Evolutionary conservation across 2,329 filamentous ascomycete species (phyloP).

Genomic region (Grosmannia huntii): DNA sequence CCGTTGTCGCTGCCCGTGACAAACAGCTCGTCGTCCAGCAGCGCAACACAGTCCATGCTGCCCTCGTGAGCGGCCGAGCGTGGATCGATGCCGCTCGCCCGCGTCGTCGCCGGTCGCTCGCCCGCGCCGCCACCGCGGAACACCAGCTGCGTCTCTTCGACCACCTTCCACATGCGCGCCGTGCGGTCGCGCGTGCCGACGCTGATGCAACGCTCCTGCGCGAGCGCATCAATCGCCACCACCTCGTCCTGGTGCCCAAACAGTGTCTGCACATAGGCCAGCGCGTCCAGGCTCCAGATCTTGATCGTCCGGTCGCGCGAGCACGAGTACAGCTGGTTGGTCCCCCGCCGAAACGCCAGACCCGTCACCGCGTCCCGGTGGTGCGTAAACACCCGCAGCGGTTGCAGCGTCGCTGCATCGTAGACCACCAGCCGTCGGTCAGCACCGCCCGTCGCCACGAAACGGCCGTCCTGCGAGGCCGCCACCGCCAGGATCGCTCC

Average conservation of each 20-base stretch:
- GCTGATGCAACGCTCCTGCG: slow-evolving; percentile 78
- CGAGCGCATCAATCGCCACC: slow-evolving; percentile 68
- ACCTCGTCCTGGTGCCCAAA: slow-evolving; percentile 94
- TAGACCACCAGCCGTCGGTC: slow-evolving; percentile 81
- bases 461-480: slow-evolving; percentile 80
- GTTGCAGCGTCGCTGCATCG: slow-evolving; percentile 66
- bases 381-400: slow-evolving; percentile 75
- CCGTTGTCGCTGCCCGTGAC: slow-evolving; percentile 92
- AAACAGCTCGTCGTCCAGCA: slow-evolving; percentile 79
- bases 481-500: slow-evolving; percentile 72
- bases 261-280: slow-evolving; percentile 88
- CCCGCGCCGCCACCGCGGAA: slow-evolving; percentile 55
- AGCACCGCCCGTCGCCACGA: slow-evolving; percentile 76
- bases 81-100: slow-evolving; percentile 7
- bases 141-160: slow-evolving; percentile 88
- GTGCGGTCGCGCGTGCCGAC: slow-evolving; percentile 87
- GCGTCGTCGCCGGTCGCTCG: slow-evolving; percentile 33
- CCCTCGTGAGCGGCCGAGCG: slow-evolving; percentile 49
- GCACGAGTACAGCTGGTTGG: slow-evolving; percentile 84
- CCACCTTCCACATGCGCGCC: slow-evolving; percentile 88
- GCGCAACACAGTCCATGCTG: slow-evolving; percentile 82
- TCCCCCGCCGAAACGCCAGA: slow-evolving; percentile 72
- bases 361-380: slow-evolving; percentile 81
- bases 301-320: slow-evolving; percentile 90
- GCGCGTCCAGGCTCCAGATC: slow-evolving; percentile 82